Conservation (phyloP, 202 grass and related monocot genomes). For the Elaeis oleifera region DNA sequence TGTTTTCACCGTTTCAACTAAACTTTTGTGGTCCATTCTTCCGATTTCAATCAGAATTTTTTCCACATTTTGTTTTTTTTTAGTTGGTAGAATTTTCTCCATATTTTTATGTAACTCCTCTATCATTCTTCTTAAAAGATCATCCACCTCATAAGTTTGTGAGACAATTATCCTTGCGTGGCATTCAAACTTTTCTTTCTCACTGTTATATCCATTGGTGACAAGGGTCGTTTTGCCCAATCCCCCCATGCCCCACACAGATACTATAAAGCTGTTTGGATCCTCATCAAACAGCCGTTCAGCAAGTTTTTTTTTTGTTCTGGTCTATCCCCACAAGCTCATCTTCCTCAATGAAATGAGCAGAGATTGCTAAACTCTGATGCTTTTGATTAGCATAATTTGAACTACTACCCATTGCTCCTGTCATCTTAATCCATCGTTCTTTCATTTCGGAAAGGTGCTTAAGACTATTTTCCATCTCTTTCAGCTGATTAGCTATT, state of each 20-base stretch:
- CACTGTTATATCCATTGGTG: conserved; percentile 17
- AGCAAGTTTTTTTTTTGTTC: conserved; percentile 11
- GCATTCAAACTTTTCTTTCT: conserved; percentile 20
- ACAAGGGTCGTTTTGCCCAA: conserved; percentile 37
- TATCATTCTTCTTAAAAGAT: not conserved
- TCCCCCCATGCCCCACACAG: conserved; percentile 34
- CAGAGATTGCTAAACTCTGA: conserved; percentile 6
- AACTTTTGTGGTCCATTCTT: no score
- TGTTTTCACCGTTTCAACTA: no score
- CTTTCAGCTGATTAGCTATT: conserved; percentile 24
- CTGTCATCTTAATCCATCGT: conserved; percentile 13
- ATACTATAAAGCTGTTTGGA: not conserved
- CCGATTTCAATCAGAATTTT: no score
- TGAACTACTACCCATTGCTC: not conserved
- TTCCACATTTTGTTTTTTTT: no score
- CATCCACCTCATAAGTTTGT: no score
- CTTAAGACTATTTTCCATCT: conserved; percentile 12
- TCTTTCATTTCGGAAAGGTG: conserved; percentile 25
- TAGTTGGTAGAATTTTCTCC: no score
- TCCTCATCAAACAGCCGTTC: conserved; percentile 6
- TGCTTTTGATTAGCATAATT: conserved; percentile 7
- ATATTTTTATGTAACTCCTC: no score
- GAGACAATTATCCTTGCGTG: conserved; percentile 28
- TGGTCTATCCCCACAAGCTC: conserved; percentile 22
- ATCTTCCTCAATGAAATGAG: conserved; percentile 14